phyloP scores from a whole-genome alignment of 768 basidiomycete species.

The Serendipita sp. region DNA sequence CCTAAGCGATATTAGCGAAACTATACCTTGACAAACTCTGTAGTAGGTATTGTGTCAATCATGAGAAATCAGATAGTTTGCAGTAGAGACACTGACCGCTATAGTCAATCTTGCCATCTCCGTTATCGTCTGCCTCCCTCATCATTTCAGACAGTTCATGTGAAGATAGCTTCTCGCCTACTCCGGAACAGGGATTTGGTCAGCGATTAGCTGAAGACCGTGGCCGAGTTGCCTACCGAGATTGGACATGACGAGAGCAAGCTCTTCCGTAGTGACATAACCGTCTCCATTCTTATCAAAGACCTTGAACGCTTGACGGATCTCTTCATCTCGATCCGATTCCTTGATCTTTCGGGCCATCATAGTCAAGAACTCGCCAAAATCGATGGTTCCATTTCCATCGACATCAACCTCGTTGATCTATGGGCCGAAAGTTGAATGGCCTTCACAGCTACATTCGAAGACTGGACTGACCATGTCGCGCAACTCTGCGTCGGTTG shows the following conservation, averaged over 20 bases:
- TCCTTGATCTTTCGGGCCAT: conserved; percentile 83
- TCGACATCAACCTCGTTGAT: conserved; percentile 62
- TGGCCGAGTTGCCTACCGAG: conserved; percentile 33
- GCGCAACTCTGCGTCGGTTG: conserved; percentile 30
- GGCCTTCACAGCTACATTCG: background rate
- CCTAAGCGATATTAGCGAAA: background rate
- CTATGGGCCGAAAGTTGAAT: background rate
- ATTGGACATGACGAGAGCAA: conserved; percentile 82
- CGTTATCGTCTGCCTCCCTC: conserved; percentile 30
- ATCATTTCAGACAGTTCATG: conserved; percentile 32
- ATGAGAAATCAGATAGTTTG: background rate
- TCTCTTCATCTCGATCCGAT: conserved; percentile 84
- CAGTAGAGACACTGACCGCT: conserved; percentile 7
- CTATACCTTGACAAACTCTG: background rate
- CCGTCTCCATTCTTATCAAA: conserved; percentile 96
- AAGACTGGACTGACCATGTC: conserved; percentile 24
- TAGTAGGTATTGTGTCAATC: background rate
- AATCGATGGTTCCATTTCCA: conserved; percentile 33
- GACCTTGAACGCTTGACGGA: conserved; percentile 90
- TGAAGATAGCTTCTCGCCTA: conserved; percentile 28
- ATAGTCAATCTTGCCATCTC: conserved; percentile 24
- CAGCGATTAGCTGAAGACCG: background rate
- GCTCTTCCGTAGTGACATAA: conserved; percentile 68
- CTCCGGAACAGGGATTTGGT: background rate
- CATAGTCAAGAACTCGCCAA: conserved; percentile 67